Evolutionary conservation across 129 eudicot species (phyloP), one percentile per base, ranked within the genome.

Genomic region (Saussurea involucrata): DNA sequence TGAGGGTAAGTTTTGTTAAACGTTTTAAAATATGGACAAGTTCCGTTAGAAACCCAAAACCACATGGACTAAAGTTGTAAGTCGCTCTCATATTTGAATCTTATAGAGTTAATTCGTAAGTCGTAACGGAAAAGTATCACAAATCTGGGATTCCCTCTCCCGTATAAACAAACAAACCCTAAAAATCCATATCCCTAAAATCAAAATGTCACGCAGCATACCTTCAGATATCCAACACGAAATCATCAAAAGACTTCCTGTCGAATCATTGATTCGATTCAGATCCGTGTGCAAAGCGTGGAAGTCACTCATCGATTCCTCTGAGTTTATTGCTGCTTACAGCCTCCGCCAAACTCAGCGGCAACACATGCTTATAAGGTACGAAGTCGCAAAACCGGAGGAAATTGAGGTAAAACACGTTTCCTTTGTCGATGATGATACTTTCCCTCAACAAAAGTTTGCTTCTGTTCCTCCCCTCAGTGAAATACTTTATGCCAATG

Each of bases 211-310:
- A 13, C 83, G 77, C 57, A 20, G 78, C 36, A 27, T 81, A 17
- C 88, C 87, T 10, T 68, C 27, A 5, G 86, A 88, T 15, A 36
- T 88, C 21, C 67, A 80, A 37, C 32, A 63, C 7, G 92, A 88
- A 68, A 85, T 88, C 46, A 74, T 88, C 66, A 63, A 18, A 34
- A 83, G 66, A 33, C 74, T 88, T 18, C 89, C 88, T 18, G 81
- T 33, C 3, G 69, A 83, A 64, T 72, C 88, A 11, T 66, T 88
- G 17, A 46, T 83, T 8, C 82, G 82, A 2, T 79, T 80, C 76
- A 46, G 82, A 5, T 12, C 73, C 10, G 87, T 85, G 17, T 74
- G 74, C 76, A 80, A 85, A 78, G 65, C 83, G 71, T 88, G 89
- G 87, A 63, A 83, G 78, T 49, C 82, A 21, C 36, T 83, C 3